phyloP scores from a whole-genome alignment of 768 basidiomycete genomes.

The Pisolithus tinctorius region DNA sequence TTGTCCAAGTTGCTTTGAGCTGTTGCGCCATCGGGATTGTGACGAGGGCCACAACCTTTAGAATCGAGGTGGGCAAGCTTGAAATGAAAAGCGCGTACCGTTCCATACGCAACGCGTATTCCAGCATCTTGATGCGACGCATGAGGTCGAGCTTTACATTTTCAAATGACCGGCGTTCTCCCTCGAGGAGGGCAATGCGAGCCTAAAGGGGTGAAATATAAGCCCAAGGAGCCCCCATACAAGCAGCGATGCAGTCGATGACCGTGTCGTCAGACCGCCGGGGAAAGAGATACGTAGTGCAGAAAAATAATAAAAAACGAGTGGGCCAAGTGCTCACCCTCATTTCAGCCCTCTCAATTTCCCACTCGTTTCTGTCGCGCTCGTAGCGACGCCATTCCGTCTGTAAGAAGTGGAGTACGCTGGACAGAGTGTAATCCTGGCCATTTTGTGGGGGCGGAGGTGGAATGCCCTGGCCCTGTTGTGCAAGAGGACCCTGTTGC shows the following conservation, averaged over 20 bases:
- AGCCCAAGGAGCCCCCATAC: conserved; percentile 13
- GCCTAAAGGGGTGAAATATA: conserved; percentile 47
- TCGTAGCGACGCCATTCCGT: conserved; percentile 98
- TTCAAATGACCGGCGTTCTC: conserved; percentile 94
- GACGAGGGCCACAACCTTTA: conserved; percentile 30
- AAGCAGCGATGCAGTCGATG: neutral
- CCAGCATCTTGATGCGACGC: conserved; percentile 98
- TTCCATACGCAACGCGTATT: conserved; percentile 94
- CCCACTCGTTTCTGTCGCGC: conserved; percentile 99
- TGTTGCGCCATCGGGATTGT: conserved; percentile 23
- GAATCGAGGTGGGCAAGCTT: conserved; percentile 6
- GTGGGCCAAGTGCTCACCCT: conserved; percentile 51
- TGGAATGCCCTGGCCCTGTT: conserved; percentile 53
- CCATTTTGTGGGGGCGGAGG: conserved; percentile 79
- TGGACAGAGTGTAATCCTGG: conserved; percentile 89
- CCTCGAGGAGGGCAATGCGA: conserved; percentile 93
- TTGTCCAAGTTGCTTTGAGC: conserved; percentile 75
- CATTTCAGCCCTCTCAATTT: conserved; percentile 99
- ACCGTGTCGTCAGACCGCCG: neutral
- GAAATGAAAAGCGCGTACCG: conserved; percentile 48
- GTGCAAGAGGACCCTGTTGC: conserved; percentile 43
- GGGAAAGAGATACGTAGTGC: neutral
- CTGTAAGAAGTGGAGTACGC: conserved; percentile 94
- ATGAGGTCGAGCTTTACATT: conserved; percentile 94
- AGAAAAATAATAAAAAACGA: neutral